A percentile compares a stretch with the other conserved stretches of the same genome.
phyloP scores from a whole-genome alignment of 495 filamentous ascomycete genomes.

The Penicillium dipodomyicola region DNA sequence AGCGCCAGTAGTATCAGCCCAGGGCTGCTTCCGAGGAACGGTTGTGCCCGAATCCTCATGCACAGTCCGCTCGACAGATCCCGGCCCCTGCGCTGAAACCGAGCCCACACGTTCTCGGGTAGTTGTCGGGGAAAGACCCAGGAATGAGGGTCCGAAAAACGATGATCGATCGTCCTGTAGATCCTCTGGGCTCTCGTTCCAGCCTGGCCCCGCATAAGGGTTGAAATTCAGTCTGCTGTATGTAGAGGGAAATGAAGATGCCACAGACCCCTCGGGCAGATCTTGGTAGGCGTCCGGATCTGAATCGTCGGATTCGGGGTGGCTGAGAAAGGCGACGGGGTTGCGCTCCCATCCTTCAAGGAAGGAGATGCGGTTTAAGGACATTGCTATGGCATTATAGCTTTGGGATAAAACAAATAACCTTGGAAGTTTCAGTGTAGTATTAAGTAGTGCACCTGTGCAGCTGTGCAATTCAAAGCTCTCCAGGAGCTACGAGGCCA shows the following conservation, averaged over 20 bases:
- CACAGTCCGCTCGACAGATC: background rate
- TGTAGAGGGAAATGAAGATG: conserved; percentile 46
- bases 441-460: too few relatives aligned
- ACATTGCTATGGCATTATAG: conserved; percentile 23
- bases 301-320: conserved; percentile 20
- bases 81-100: background rate
- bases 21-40: conserved; percentile 9
- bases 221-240: conserved; percentile 47
- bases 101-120: conserved; percentile 21
- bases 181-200: conserved; percentile 36
- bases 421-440: background rate
- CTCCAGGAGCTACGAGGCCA: background rate
- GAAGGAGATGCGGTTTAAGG: conserved; percentile 36
- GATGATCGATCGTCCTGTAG: conserved; percentile 31
- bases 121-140: conserved; percentile 23
- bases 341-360: conserved; percentile 47
- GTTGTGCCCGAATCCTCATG: conserved; percentile 15
- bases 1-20: conserved; percentile 55
- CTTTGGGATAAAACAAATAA: background rate
- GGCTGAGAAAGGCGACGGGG: conserved; percentile 32
- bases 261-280: conserved; percentile 34
- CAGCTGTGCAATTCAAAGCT: background rate
- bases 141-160: conserved; percentile 22
- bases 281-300: conserved; percentile 30
- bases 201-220: conserved; percentile 43